phyloP scores from a whole-genome alignment of 768 basidiomycete genomes.

The Albatrellus ellisii region DNA sequence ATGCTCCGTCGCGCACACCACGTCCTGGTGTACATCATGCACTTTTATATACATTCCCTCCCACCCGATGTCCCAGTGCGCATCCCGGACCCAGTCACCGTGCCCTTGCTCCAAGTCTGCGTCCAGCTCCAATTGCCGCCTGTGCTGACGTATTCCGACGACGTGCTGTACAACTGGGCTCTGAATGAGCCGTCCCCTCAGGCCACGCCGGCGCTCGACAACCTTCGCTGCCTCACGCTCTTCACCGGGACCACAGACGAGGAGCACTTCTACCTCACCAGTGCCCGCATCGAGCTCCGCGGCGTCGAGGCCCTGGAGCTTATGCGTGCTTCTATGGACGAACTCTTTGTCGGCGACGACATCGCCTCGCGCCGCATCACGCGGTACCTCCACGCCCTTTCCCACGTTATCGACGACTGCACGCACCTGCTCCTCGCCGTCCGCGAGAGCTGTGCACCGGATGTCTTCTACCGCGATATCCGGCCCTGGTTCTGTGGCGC shows the following conservation, averaged over 20 bases:
- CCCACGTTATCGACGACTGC: constrained; percentile 51
- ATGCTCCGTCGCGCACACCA: constrained; percentile 41
- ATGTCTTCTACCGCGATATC: constrained; percentile 43
- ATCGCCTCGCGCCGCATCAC: constrained; percentile 36
- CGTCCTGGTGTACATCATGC: constrained; percentile 39
- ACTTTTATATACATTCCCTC: constrained; percentile 41
- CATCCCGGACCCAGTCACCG: constrained; percentile 57
- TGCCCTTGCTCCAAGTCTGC: constrained; percentile 67
- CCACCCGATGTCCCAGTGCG: constrained; percentile 25
- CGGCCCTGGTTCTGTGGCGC: constrained; percentile 55
- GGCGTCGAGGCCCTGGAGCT: constrained; percentile 77
- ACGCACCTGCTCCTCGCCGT: constrained; percentile 46
- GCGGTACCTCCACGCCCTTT: constrained; percentile 49
- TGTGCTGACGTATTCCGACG: constrained; percentile 82
- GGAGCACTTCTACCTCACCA: constrained; percentile 77
- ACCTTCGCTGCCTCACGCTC: constrained; percentile 48
- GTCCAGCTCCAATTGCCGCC: constrained; percentile 70
- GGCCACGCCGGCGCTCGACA: constrained; percentile 33
- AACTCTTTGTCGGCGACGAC: constrained; percentile 60
- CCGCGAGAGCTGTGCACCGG: constrained; percentile 58
- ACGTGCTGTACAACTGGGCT: constrained; percentile 81
- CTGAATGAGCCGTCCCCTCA: constrained; percentile 13
- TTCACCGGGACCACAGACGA: constrained; percentile 79
- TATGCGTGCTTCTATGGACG: constrained; percentile 81
- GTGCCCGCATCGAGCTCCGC: constrained; percentile 74